Conservation (phyloP, 148 eudicot genomes). For the Rhododendron molle region DNA sequence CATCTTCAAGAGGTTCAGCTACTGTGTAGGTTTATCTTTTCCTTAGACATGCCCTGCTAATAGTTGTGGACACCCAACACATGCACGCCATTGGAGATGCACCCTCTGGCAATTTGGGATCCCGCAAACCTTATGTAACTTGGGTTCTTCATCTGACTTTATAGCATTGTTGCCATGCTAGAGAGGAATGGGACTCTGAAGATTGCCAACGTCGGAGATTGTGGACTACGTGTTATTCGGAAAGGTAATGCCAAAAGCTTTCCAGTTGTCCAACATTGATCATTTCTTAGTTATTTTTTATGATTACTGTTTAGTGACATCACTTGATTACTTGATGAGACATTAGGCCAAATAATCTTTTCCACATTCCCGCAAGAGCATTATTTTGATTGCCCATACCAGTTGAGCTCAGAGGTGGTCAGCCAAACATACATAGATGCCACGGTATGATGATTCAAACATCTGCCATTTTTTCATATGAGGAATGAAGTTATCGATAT, state of each 20-base stretch:
- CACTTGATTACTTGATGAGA: conserved; percentile 18
- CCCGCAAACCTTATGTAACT: not conserved
- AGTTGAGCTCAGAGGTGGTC: conserved; percentile 81
- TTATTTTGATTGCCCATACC: conserved; percentile 96
- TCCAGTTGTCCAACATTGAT: not conserved
- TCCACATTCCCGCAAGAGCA: conserved; percentile 86
- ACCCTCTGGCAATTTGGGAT: not conserved
- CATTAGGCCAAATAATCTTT: conserved; percentile 73
- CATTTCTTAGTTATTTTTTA: not conserved
- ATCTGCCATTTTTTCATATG: not conserved
- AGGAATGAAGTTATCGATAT: not conserved
- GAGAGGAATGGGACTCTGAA: conserved; percentile 71
- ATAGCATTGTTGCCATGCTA: conserved; percentile 79
- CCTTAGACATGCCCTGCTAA: not conserved
- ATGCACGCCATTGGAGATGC: not conserved
- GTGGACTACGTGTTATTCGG: conserved; percentile 82
- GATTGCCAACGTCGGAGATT: conserved; percentile 90
- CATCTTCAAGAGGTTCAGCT: conserved; percentile 84
- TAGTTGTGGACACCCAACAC: not conserved
- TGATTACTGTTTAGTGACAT: conserved; percentile 6
- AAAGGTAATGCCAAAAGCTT: conserved; percentile 45
- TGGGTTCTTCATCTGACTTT: not conserved
- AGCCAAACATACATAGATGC: conserved; percentile 89
- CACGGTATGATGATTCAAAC: conserved; percentile 37
- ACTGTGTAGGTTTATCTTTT: conserved; percentile 67